Percentiles rank a stretch among this genome's conserved stretches.
These are phyloP conservation scores for Globisporangium okanoganense DNA, from an alignment of 352 stramenopile genomes.

Conservation along the genomic window DNA sequence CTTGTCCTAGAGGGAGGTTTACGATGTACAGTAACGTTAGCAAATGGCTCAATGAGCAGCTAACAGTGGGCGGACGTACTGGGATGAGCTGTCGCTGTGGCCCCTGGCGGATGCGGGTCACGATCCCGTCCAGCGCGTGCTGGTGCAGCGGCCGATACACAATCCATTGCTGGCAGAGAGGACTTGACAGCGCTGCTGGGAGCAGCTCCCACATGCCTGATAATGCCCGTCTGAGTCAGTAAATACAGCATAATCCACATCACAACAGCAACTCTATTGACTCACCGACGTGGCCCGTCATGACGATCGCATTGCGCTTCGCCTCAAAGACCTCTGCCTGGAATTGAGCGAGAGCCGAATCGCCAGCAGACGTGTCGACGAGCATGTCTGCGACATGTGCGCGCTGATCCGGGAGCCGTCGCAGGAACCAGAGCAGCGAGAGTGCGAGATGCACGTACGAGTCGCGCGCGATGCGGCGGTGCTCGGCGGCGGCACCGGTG, in stretches of 20 bases:
- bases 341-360: background rate
- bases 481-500: constrained; percentile 14
- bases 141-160: constrained; percentile 59
- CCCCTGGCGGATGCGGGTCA: constrained; percentile 27
- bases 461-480: constrained; percentile 19
- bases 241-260: background rate
- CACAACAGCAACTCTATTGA: too few species aligned
- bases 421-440: constrained; percentile 54
- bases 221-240: background rate
- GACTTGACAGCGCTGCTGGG: constrained; percentile 29
- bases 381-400: constrained; percentile 15
- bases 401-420: constrained; percentile 17
- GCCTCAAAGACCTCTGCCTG: background rate
- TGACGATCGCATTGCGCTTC: constrained; percentile 30
- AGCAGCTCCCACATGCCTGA: constrained; percentile 55
- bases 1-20: constrained; percentile 37
- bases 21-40: background rate
- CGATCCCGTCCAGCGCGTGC: constrained; percentile 29
- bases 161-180: constrained; percentile 42
- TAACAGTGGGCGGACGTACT: constrained; percentile 20
- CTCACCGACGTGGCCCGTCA: constrained; percentile 42
- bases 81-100: constrained; percentile 33
- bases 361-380: constrained; percentile 9
- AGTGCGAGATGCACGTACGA: constrained; percentile 30
- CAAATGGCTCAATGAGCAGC: background rate